Evolutionary conservation across 306 rosid genomes (phyloP), one percentile per base, ranked within the genome.

Genomic region (Castanea sativa): DNA sequence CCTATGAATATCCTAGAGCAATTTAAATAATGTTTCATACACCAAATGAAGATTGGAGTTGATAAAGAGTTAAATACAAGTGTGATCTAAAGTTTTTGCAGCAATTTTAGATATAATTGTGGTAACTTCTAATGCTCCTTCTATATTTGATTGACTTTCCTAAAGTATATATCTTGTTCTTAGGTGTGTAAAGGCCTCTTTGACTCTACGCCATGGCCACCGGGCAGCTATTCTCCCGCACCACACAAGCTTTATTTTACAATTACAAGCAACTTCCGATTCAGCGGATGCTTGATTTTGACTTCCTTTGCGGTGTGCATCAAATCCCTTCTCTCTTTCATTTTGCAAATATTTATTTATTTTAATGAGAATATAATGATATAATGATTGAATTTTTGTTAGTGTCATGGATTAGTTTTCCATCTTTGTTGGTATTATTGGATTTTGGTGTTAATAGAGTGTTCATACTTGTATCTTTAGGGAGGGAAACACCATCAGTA

Each of bases 201-300:
- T 75, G 79, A 79, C 76, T 85, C 76, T 32, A 64, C 82, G 18
- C 65, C 81, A 96, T 96, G 99, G 93, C 97, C 13, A 93, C 99
- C 10, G 98, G 98, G 74, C 99, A 96, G 87, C 87, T 96, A 52
- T 96, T 96, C 83, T 93, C 99, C 49, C 92, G 90, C 58, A 90
- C 91, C 7, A 93, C 99, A 1, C 99, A 96, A 76, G 98, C 99
- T 29, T 78, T 96, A 76, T 96, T 96, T 87, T 96, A 96, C 87
- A 96, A 93, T 87, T 93, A 96, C 91, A 96, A 96, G 90, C 99
- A 96, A 78, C 94, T 96, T 73, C 99, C 99, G 35, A 89, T 93
- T 78, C 99, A 96, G 85, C 87, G 98, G 85, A 96, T 96, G 99
- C 98, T 96, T 67, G 99, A 96, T 89, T 96, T 96, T 83, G 99